A percentile compares a stretch with the other conserved stretches of the same genome.
Evolutionary conservation across 495 filamentous ascomycete genomes (phyloP).

Genomic region (Apodospora peruviana): DNA sequence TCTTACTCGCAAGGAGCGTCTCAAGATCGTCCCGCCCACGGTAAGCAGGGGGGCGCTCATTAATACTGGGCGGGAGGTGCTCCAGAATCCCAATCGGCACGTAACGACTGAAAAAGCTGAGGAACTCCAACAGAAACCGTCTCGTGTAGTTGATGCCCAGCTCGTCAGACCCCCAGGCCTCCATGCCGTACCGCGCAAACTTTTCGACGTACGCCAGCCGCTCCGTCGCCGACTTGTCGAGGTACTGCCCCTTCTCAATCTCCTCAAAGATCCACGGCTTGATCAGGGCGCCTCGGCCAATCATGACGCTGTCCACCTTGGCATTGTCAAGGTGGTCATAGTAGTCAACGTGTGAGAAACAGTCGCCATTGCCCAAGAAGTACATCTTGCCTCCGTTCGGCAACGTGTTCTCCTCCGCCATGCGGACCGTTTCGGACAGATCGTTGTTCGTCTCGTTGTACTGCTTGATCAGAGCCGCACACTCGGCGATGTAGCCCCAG

Average conservation of each 20-base stretch:
- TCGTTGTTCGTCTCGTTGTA: conserved; percentile 60
- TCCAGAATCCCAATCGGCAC: conserved; percentile 86
- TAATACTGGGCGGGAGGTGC: conserved; percentile 74
- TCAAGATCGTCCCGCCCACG: conserved; percentile 84
- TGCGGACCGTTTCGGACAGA: conserved; percentile 67
- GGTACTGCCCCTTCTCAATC: conserved; percentile 82
- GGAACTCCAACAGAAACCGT: conserved; percentile 88
- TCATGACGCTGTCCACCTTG: conserved; percentile 83
- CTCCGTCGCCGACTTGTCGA: conserved; percentile 89
- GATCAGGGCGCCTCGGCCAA: conserved; percentile 83
- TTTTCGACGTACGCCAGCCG: conserved; percentile 79
- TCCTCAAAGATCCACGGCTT: conserved; percentile 99
- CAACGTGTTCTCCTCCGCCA: conserved; percentile 61
- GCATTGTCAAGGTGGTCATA: conserved; percentile 68
- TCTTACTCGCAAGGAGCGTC: conserved; percentile 77
- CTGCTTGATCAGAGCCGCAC: conserved; percentile 73
- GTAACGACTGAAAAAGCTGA: conserved; percentile 88
- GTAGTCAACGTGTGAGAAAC: conserved; percentile 89
- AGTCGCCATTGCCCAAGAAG: conserved; percentile 95
- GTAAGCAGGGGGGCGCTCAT: conserved; percentile 82
- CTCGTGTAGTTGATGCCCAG: conserved; percentile 82
- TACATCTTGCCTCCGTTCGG: conserved; percentile 62
- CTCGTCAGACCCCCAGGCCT: conserved; percentile 93
- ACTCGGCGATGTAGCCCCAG: conserved; percentile 90
- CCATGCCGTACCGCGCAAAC: conserved; percentile 83